These are phyloP conservation scores for Lentinula edodes DNA, from an alignment of 768 basidiomycete species.

Conservation along the genomic window DNA sequence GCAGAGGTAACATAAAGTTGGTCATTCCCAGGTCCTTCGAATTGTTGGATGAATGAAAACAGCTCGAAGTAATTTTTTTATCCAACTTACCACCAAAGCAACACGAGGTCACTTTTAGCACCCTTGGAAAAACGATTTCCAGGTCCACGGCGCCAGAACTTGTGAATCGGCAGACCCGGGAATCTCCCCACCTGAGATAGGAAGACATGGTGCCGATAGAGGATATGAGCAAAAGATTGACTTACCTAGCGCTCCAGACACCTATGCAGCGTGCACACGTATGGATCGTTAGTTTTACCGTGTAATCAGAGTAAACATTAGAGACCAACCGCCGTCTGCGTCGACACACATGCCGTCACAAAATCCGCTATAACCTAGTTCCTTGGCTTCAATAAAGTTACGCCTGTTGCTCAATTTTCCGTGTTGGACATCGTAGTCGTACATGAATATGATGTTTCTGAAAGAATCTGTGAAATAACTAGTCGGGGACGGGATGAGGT, in stretches of 20 bases:
- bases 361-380: constrained; percentile 44
- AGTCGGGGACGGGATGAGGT: constrained; percentile 2
- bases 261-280: constrained; percentile 36
- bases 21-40: constrained; percentile 52
- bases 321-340: constrained; percentile 32
- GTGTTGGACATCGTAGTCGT: constrained; percentile 50
- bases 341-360: constrained; percentile 69
- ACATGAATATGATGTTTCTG: constrained; percentile 60
- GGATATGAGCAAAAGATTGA: neutral
- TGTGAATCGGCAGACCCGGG: constrained; percentile 50
- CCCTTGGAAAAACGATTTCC: constrained; percentile 57
- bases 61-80: neutral
- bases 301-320: no score
- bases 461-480: constrained; percentile 72
- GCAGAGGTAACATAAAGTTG: constrained; percentile 60
- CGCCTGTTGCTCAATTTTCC: constrained; percentile 55
- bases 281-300: constrained; percentile 45
- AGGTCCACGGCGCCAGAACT: constrained; percentile 49
- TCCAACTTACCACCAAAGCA: constrained; percentile 55
- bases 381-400: constrained; percentile 50
- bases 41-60: constrained; percentile 1
- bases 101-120: constrained; percentile 58
- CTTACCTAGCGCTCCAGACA: constrained; percentile 58
- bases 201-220: constrained; percentile 4
- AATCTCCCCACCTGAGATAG: constrained; percentile 54